Evolutionary conservation across 2,329 filamentous ascomycete species (phyloP), one percentile per base, ranked within the genome.

Genomic region (Cyphellophora attinorum): DNA sequence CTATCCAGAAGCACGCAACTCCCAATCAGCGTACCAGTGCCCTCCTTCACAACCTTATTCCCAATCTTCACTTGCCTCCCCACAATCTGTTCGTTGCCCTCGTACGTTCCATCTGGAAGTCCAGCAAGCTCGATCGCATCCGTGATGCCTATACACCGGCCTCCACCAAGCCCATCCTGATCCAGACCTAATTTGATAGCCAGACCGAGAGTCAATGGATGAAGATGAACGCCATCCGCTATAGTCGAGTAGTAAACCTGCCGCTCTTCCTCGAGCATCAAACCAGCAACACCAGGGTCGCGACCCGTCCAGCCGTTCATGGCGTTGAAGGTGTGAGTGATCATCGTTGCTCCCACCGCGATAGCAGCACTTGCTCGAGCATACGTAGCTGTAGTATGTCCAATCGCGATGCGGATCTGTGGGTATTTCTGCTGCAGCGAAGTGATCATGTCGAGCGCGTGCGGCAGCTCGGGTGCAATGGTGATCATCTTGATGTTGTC

Each of bases 271-370:
- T n/a, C 21, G 8, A 8, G 8, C 34, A 59, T 44, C 31, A 64
- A 46, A 16, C 69, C 70, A 19, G 65, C 59, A 11, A 74, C 55
- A 2, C 70, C 68, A 3, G 70, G 69, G 18, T 64, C 59, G 19
- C 70, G 60, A 29, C 70, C 68, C 35, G 64, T 55, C 3, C 72
- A 53, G 2, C 62, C 56, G 19, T 62, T 54, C 69, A 74, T 74
- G 28, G 67, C 68, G 45, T 75, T 74, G 28, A 74, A 59, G 0
- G 65, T 65, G 47, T 74, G 70, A 1, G 71, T 74, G 2, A 74
- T 50, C 27, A 63, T 58, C 25, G 56, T 68, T 18, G 70, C 70
- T 14, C 70, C 71, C 16, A 63, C 61, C 19, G 52, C 39, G 6
- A 72, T 46, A 4, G 62, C 70, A 10, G 51, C 38, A 3, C 66